Percentiles rank a stretch among this genome's conserved stretches.
These are phyloP conservation scores for Breviolum minutum DNA, from an alignment of 73 alveolate genomes.

Conservation along the genomic window DNA sequence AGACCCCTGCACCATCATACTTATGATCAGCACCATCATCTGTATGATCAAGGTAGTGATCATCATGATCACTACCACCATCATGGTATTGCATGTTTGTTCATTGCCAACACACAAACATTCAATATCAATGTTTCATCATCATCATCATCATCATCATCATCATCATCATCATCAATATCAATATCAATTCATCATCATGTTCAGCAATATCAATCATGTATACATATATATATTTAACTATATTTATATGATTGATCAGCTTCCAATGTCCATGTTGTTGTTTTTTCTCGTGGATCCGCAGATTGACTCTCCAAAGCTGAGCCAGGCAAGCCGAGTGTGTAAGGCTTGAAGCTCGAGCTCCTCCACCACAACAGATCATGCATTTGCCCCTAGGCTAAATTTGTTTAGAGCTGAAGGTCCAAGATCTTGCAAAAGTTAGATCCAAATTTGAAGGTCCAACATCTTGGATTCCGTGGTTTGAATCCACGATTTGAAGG, in stretches of 20 bases:
- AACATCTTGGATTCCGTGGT: neutral
- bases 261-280: no score
- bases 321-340: neutral
- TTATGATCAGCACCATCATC: neutral
- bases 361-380: conserved; percentile 15
- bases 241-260: neutral
- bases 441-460: no score
- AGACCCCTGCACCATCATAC: no score
- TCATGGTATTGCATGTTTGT: no score
- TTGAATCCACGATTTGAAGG: no score
- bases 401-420: neutral
- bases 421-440: neutral
- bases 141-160: neutral
- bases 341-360: neutral
- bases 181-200: no score
- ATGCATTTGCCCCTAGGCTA: conserved; percentile 25
- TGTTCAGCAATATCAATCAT: neutral
- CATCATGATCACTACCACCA: no score
- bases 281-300: neutral
- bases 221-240: neutral
- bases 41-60: no score
- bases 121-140: no score
- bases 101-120: no score
- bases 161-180: neutral
- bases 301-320: no score